Evolutionary conservation across 2,329 filamentous ascomycete genomes (phyloP), one percentile per base, ranked within the genome.

Genomic region (Hymenoscyphus repandus): DNA sequence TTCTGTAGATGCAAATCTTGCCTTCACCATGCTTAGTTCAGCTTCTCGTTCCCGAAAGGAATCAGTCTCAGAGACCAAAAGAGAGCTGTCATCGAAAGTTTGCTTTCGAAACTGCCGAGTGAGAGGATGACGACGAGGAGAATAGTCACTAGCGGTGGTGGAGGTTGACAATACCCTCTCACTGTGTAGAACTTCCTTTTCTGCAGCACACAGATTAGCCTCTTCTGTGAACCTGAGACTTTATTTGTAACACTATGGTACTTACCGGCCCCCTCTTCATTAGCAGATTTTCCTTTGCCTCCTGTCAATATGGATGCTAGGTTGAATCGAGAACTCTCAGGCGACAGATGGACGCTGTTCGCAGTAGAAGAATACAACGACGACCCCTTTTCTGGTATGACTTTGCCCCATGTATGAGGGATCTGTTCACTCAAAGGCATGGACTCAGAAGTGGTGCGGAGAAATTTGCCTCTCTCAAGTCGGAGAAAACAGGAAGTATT

Each of bases 31-130:
- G 32, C 48, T 57, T 3, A 63, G 50, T 43, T 64, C 62, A 6
- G 55, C 49, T 54, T 65, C 62, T 20, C 58, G 45, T 33, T 62
- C 50, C n/a, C 52, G 58, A 31, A 63, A 63, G 2, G 61, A 63
- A 3, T 57, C 56, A 6, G 59, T 65, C 36, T 64, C 62, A 6
- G 61, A 64, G 11, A 55, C 56, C 15, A 62, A 32, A 37, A 61
- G 38, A 6, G 62, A 65, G 34, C 54, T 59, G 31, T 60, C 56
- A 41, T 63, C 59, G 32, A 51, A 48, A 7, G 54, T 56, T 2
- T 51, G 47, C 31, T 47, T 52, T 22, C 53, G 55, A 34, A 39
- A 30, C 20, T 44, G 50, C 34, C 51, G 48, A 10, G 51, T 50
- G 9, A 55, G 37, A 32, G 55, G 34, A 3, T 45, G 31, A 10